Percentiles rank a stretch among this genome's conserved stretches.
Evolutionary conservation across 2,329 filamentous ascomycete species (phyloP).

Genomic region (Diaporthe sp.): DNA sequence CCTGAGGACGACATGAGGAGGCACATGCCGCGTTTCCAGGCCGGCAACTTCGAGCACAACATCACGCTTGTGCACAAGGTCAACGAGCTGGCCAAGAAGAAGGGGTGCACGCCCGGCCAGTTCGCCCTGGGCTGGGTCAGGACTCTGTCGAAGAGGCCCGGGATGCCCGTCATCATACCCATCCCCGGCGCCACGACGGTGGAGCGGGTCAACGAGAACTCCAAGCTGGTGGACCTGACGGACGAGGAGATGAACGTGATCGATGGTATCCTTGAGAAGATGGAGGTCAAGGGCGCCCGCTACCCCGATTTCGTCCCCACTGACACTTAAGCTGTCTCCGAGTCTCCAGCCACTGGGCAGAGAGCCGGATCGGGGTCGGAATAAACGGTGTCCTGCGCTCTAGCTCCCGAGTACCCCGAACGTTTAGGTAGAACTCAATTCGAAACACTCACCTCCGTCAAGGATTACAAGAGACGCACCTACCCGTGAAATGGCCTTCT

Average conservation of each 20-base stretch:
- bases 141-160: constrained; percentile 63
- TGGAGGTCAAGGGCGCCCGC: constrained; percentile 62
- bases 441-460: not conserved
- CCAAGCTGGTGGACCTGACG: constrained; percentile 62
- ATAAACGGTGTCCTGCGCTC: not conserved
- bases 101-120: constrained; percentile 73
- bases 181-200: constrained; percentile 75
- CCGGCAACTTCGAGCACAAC: constrained; percentile 75
- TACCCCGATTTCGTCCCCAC: constrained; percentile 57
- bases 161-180: constrained; percentile 72
- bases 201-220: constrained; percentile 73
- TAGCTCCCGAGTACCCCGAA: not conserved
- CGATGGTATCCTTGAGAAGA: constrained; percentile 62
- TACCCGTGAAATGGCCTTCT: not conserved
- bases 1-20: constrained; percentile 63
- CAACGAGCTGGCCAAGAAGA: constrained; percentile 69
- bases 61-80: constrained; percentile 72
- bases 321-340: constrained; percentile 53
- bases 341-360: not conserved
- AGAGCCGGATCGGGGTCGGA: not conserved
- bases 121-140: constrained; percentile 76
- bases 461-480: not conserved
- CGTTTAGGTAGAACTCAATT: not conserved
- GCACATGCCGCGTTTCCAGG: constrained; percentile 70
- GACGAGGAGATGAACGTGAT: constrained; percentile 66